Conservation (phyloP, 2,329 filamentous ascomycete genomes). For the Exophiala oligosperma region DNA sequence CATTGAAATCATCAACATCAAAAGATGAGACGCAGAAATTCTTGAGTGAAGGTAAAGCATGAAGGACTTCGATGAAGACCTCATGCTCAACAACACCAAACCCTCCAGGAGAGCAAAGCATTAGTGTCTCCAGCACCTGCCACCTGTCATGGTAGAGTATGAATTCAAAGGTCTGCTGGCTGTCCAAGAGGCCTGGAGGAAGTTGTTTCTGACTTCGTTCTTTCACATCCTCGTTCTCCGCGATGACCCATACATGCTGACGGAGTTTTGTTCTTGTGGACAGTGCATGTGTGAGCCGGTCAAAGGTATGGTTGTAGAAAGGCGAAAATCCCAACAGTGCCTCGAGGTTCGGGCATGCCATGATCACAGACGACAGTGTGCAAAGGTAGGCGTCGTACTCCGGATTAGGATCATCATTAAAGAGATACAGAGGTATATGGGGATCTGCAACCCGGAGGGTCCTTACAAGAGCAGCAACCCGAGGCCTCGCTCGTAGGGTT, state of each 20-base stretch:
- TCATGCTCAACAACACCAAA: slow-evolving; percentile 53
- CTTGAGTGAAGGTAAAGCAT: slow-evolving; percentile 52
- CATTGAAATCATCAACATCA: slow-evolving; percentile 54
- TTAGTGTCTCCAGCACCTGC: slow-evolving; percentile 53
- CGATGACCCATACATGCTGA: slow-evolving; percentile 59
- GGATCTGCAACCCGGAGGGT: slow-evolving; percentile 55
- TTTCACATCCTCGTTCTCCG: slow-evolving; percentile 42
- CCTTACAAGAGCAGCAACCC: slow-evolving; percentile 53
- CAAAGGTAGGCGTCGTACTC: slow-evolving; percentile 53
- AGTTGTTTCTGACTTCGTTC: slow-evolving; percentile 37
- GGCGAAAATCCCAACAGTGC: slow-evolving; percentile 54
- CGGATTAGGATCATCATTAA: slow-evolving; percentile 37
- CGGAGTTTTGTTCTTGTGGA: slow-evolving; percentile 55
- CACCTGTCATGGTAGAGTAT: slow-evolving; percentile 55
- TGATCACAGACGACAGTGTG: slow-evolving; percentile 56
- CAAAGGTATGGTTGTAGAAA: slow-evolving; percentile 55
- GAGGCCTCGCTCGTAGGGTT: slow-evolving; percentile 52
- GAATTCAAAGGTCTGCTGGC: slow-evolving; percentile 53
- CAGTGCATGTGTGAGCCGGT: slow-evolving; percentile 56
- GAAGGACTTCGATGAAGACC: slow-evolving; percentile 54
- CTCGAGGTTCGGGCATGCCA: slow-evolving; percentile 60
- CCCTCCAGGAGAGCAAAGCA: slow-evolving; percentile 49
- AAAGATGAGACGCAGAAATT: slow-evolving; percentile 58
- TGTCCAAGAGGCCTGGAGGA: slow-evolving; percentile 48
- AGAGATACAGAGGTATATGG: slow-evolving; percentile 38